phyloP scores from a whole-genome alignment of 805 yeast species.

The Starmerella bombi region DNA sequence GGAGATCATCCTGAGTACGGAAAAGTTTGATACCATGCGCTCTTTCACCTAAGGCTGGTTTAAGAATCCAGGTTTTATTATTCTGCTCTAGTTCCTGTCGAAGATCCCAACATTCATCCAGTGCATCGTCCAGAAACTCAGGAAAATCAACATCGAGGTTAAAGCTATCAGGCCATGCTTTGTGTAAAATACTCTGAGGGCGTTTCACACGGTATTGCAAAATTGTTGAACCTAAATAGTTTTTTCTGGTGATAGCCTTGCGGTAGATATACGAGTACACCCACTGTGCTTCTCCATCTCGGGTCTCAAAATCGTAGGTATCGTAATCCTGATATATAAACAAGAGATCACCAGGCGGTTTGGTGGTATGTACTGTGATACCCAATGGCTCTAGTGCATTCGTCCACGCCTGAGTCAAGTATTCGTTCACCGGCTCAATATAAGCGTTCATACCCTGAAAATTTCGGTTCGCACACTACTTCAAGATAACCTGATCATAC shows the following conservation, averaged over 20 bases:
- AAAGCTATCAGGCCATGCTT: conserved; percentile 60
- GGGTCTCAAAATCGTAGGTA: conserved; percentile 57
- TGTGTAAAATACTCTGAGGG: conserved; percentile 47
- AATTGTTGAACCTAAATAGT: conserved; percentile 76
- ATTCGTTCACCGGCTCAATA: conserved; percentile 15
- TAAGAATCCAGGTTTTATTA: conserved; percentile 68
- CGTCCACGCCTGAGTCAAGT: conserved; percentile 19
- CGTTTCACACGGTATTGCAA: conserved; percentile 59
- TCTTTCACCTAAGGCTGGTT: conserved; percentile 94
- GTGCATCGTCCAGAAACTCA: conserved; percentile 83
- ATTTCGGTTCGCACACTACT: too few species aligned
- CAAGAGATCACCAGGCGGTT: neutral
- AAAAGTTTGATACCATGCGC: conserved; percentile 91
- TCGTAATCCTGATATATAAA: conserved; percentile 88
- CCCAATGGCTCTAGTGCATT: conserved; percentile 9
- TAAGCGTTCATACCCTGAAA: neutral
- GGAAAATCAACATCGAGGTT: conserved; percentile 87
- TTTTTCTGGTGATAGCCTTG: conserved; percentile 83
- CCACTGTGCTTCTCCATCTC: conserved; percentile 10
- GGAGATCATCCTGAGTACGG: conserved; percentile 63
- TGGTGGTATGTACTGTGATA: neutral
- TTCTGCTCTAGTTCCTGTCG: conserved; percentile 58
- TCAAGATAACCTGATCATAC: too few species aligned
- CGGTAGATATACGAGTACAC: conserved; percentile 54
- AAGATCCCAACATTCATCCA: conserved; percentile 85